Base-by-base conservation (phyloP, 148 eudicot genomes). In the Camellia lanceoleosa region DNA sequence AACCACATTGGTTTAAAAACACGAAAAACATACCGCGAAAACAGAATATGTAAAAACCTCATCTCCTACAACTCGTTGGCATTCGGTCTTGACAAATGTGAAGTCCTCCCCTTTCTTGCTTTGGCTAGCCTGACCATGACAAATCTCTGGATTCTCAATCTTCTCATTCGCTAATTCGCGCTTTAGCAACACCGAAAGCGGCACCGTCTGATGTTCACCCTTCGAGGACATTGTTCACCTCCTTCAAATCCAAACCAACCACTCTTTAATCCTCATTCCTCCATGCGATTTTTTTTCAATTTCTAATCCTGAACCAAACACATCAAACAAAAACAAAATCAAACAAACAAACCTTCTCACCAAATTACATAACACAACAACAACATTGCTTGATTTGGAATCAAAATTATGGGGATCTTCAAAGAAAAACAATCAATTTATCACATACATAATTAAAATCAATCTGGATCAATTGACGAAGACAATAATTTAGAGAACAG, bases 41-140 rank as follows among this genome's bases (percentile, higher is more conserved):
- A 91, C 99, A 49, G 95, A 94, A 75, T 87, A 97, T 0, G 97
- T 94, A 30, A 98, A 87, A 59, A 94, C 91, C 47, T 88, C 98
- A 86, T 97, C 98, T 56, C 97, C 97, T 58, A 92, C 86, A 63
- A 87, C 83, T 6, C 98, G 93, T 79, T 97, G 90, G 76, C 99
- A 94, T 84, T 94, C 98, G 0, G 94, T 84, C 87, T 97, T 92
- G 75, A 92, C 52, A 72, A 94, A 85, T 14, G 95, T 92, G 68
- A 90, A 92, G 75, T 97, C 99, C 80, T 97, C 99, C 70, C 98
- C 99, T 84, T 97, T 97, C 81, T 94, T 97, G 83, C 93, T 91
- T 84, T 97, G 99, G 75, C 74, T 86, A 19, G 90, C 90, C 83
- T 92, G 94, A 71, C 98, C 99, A 82, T 88, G 88, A 10, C 44